Percentiles rank a stretch among this genome's conserved stretches.
Conservation (phyloP, 73 alveolate species). For the Effrenium voratum region DNA sequence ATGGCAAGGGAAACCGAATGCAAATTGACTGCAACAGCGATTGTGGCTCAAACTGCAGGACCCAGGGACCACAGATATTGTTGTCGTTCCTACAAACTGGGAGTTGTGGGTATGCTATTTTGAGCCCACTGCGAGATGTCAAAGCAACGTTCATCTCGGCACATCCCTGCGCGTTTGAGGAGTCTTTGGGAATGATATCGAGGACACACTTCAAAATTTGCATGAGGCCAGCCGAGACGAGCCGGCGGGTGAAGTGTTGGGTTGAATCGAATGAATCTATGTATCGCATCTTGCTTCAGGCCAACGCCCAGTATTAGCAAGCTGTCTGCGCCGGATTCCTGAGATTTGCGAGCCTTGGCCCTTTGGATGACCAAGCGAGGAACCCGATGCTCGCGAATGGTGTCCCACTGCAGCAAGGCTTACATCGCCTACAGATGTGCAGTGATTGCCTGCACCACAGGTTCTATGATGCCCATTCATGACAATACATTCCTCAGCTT, state of each 20-base stretch:
- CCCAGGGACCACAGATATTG: too few relatives aligned
- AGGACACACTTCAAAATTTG: slow-evolving; percentile 36
- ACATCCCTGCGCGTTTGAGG: neutral
- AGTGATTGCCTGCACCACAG: neutral
- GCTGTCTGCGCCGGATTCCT: neutral
- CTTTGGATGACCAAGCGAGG: neutral
- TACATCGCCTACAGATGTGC: neutral
- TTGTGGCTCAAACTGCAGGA: too few relatives aligned
- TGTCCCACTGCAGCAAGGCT: slow-evolving; percentile 14
- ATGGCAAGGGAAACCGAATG: too few relatives aligned
- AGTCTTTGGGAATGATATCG: neutral
- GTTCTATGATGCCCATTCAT: slow-evolving; percentile 8
- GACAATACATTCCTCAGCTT: neutral
- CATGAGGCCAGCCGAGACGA: neutral
- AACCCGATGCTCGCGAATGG: neutral
- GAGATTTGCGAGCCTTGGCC: neutral
- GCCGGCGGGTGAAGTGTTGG: neutral
- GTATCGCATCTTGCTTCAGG: neutral
- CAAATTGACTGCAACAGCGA: too few relatives aligned
- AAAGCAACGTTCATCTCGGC: neutral
- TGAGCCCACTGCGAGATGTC: too few relatives aligned
- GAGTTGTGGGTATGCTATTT: too few relatives aligned
- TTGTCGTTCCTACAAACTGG: too few relatives aligned
- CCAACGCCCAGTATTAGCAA: neutral
- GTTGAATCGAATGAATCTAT: neutral